Percentiles rank a stretch among this genome's conserved stretches.
phyloP scores from a whole-genome alignment of 192 early-diverging fungal genomes.

The Spinellus fusiger region DNA sequence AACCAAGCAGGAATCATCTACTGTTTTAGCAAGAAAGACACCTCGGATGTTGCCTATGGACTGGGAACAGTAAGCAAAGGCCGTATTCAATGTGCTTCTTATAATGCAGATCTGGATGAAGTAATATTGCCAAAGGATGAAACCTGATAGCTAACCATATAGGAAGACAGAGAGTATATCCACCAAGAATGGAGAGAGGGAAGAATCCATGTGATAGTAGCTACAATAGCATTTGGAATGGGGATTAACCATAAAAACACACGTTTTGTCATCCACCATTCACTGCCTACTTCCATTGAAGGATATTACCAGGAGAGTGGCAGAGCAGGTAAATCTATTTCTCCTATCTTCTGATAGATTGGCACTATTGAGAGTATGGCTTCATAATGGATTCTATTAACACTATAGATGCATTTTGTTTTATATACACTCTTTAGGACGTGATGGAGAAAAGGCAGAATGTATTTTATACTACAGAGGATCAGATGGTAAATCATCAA shows the following conservation, averaged over 20 bases:
- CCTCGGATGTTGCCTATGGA: slow-evolving; percentile 43
- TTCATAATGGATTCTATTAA: neutral
- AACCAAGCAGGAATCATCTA: slow-evolving; percentile 60
- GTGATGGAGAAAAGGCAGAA: slow-evolving; percentile 62
- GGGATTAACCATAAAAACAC: slow-evolving; percentile 69
- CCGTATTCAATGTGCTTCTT: slow-evolving; percentile 46
- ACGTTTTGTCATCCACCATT: slow-evolving; percentile 68
- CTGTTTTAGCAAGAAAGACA: slow-evolving; percentile 59
- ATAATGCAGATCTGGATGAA: slow-evolving; percentile 61
- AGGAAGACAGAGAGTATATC: slow-evolving; percentile 70
- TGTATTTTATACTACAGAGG: slow-evolving; percentile 64
- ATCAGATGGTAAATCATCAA: slow-evolving; percentile 40
- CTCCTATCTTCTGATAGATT: too few relatives aligned
- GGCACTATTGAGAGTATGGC: too few relatives aligned
- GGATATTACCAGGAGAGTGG: slow-evolving; percentile 76
- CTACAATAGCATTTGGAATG: slow-evolving; percentile 74
- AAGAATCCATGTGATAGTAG: slow-evolving; percentile 60
- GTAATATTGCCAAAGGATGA: slow-evolving; percentile 41
- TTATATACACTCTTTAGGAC: slow-evolving; percentile 20
- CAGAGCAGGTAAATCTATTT: slow-evolving; percentile 57
- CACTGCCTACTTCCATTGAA: slow-evolving; percentile 65
- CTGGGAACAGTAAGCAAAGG: slow-evolving; percentile 43
- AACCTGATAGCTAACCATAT: slow-evolving; percentile 65
- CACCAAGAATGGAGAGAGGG: slow-evolving; percentile 80
- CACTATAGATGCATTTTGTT: too few relatives aligned